These are phyloP conservation scores for Alnus rubra DNA, from an alignment of 306 rosid genomes.

Conservation along the genomic window DNA sequence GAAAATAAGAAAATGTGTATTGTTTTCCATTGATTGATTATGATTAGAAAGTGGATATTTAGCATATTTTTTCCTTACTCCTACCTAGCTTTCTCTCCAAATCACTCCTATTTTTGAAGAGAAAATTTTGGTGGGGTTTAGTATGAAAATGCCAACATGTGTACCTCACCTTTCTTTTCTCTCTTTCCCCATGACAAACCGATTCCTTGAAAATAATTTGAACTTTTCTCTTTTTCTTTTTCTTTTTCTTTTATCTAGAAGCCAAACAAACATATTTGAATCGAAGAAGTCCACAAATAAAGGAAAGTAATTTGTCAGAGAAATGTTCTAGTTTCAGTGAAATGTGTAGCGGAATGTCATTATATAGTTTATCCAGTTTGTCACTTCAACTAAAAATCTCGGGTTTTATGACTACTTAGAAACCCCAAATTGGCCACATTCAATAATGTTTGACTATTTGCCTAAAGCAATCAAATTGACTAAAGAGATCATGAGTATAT, in stretches of 20 bases:
- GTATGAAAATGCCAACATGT: background rate
- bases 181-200: background rate
- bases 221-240: background rate
- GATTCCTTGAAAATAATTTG: background rate
- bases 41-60: too few species aligned
- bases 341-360: too few species aligned
- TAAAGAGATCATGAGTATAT: background rate
- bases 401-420: background rate
- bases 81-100: too few species aligned
- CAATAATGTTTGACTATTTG: too few species aligned
- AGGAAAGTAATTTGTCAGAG: background rate
- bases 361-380: too few species aligned
- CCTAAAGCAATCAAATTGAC: background rate
- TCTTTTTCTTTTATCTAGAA: background rate
- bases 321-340: background rate
- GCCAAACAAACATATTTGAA: too few species aligned
- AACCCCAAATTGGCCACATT: background rate
- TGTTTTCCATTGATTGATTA: too few species aligned
- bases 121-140: background rate
- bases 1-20: too few species aligned
- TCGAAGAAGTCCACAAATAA: background rate
- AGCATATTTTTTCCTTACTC: too few species aligned
- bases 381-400: background rate
- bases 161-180: background rate
- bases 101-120: too few species aligned